phyloP scores from a whole-genome alignment of 1,284 basidiomycete genomes.

The Ceratorhiza oryzae-sativae region DNA sequence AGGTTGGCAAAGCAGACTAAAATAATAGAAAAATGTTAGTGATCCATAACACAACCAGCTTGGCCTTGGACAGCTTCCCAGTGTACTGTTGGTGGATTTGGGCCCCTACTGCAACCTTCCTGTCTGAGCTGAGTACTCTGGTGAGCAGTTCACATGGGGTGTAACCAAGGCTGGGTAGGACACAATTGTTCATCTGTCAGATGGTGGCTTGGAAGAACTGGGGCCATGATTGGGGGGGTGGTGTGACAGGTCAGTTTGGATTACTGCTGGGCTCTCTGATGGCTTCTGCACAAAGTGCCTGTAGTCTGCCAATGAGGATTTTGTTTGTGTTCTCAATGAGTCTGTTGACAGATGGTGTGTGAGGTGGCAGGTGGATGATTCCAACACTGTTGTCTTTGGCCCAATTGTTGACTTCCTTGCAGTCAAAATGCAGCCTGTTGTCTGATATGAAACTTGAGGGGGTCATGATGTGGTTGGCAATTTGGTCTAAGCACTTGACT shows the following conservation, averaged over 20 bases:
- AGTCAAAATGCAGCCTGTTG: constrained; percentile 53
- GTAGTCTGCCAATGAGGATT: constrained; percentile 48
- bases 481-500: constrained; percentile 43
- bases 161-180: constrained; percentile 38
- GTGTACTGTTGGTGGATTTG: neutral
- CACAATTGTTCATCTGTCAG: constrained; percentile 40
- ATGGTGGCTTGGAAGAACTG: constrained; percentile 40
- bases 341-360: constrained; percentile 55
- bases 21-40: too few relatives aligned
- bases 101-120: neutral
- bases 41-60: too few relatives aligned
- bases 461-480: constrained; percentile 46
- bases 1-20: too few relatives aligned
- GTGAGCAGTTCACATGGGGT: constrained; percentile 43
- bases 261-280: constrained; percentile 45
- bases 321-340: constrained; percentile 52
- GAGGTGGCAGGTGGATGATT: constrained; percentile 48
- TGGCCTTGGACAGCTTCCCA: too few relatives aligned
- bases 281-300: constrained; percentile 50
- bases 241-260: neutral
- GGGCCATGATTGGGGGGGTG: constrained; percentile 39
- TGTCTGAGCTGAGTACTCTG: constrained; percentile 17
- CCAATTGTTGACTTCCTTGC: constrained; percentile 48
- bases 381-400: constrained; percentile 47
- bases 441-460: constrained; percentile 53